Percentiles rank a stretch among this genome's conserved stretches.
Evolutionary conservation across 1,139 yeast species (phyloP).

Genomic region (Kurtzmaniella quercitrusa): DNA sequence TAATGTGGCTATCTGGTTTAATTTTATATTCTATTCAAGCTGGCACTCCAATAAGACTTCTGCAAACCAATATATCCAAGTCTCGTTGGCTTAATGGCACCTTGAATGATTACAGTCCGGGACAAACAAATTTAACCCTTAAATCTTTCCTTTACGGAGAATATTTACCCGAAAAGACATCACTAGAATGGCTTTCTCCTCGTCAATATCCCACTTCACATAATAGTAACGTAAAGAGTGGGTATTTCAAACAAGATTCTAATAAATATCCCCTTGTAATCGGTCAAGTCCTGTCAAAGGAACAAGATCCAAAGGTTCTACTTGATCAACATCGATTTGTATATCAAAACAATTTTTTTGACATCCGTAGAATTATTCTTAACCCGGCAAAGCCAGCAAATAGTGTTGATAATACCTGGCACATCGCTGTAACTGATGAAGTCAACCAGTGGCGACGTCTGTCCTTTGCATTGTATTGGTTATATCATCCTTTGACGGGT

Average conservation of each 20-base stretch:
- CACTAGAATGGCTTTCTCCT: conserved; percentile 26
- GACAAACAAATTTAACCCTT: conserved; percentile 28
- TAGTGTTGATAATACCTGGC: conserved; percentile 18
- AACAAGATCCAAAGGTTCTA: conserved; percentile 14
- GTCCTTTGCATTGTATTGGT: conserved; percentile 38
- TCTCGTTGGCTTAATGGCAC: conserved; percentile 21
- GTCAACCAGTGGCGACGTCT: conserved; percentile 40
- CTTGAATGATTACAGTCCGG: conserved; percentile 26
- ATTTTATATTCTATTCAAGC: conserved; percentile 27
- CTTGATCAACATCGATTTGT: conserved; percentile 24
- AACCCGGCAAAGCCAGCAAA: conserved; percentile 33
- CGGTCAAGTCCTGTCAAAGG: conserved; percentile 16
- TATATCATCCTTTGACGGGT: conserved; percentile 19
- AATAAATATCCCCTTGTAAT: conserved; percentile 15
- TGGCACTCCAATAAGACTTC: conserved; percentile 13
- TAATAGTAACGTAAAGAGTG: conserved; percentile 15
- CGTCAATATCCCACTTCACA: conserved; percentile 25
- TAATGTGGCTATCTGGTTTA: conserved; percentile 27
- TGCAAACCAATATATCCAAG: conserved; percentile 9
- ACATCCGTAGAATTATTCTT: conserved; percentile 23
- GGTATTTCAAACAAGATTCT: conserved; percentile 25
- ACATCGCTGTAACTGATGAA: conserved; percentile 32
- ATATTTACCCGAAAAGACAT: conserved; percentile 16
- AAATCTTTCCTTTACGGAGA: conserved; percentile 21
- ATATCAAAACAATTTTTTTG: conserved; percentile 31